Base-by-base conservation (phyloP, 352 stramenopile species). In the Pythium angustatum region DNA sequence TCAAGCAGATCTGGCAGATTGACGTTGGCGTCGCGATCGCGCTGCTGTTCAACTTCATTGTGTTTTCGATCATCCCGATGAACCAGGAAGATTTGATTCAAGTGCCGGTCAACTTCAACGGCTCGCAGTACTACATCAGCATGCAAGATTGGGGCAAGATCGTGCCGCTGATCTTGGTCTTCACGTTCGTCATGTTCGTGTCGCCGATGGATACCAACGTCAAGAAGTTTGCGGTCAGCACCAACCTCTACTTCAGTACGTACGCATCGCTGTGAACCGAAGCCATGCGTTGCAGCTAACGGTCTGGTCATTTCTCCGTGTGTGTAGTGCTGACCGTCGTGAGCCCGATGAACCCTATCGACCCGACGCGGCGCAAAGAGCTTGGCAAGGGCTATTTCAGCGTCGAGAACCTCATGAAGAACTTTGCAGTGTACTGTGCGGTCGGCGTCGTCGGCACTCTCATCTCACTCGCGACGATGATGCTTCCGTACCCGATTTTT, bases 191-290 rank as follows among this genome's bases (percentile, higher is more conserved):
- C 15, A 72, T 91, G 30, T 62, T 91, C 27, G 55, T 91, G 9
- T 76, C 73, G 24, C 84, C 84, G 0, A 77, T 91, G 56, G 79
- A 83, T 68, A 36, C 62, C 17, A 93, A 90, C 34, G 78, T 87
- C 8, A 89, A 93, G 62, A 91, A 89, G 54, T 93, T 90, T 43
- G 80, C 83, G 14, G 73, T 91, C 14, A 81, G 79, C 58, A 89
- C 81, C 10, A 93, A 90, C 56, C 59, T 90, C 33, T 93, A 87
- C 67, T 91, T 91, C 74, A 83, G 81, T 90, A 65, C 44, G 62
- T 65, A 4, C 14, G n/a, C n/a, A n/a, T n/a, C n/a, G n/a, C n/a
- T n/a, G n/a, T n/a, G n/a, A n/a, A n/a, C n/a, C n/a, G n/a, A n/a
- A n/a, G n/a, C n/a, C n/a, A n/a, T n/a, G n/a, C n/a, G n/a, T n/a